Evolutionary conservation across 2,329 filamentous ascomycete species (phyloP).

Genomic region (Aspergillus vadensis): DNA sequence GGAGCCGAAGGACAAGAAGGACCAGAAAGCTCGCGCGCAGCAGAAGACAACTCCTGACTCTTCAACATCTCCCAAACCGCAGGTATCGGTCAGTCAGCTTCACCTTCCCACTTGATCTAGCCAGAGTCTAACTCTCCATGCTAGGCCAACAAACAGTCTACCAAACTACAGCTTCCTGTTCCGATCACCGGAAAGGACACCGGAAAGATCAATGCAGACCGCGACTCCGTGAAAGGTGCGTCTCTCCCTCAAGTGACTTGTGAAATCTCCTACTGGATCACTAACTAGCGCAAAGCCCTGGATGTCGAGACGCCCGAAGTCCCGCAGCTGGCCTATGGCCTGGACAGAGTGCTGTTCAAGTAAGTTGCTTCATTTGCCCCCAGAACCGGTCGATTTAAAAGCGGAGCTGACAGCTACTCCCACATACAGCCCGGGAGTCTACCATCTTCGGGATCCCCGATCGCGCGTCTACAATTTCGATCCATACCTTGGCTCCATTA

Average conservation of each 20-base stretch:
- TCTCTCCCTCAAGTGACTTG: background rate
- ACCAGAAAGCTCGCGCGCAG: background rate
- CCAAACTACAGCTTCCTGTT: background rate
- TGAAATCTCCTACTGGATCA: background rate
- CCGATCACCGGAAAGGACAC: background rate
- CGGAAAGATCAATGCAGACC: background rate
- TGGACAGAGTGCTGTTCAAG: constrained; percentile 94
- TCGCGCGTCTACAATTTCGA: constrained; percentile 95
- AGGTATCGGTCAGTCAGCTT: background rate
- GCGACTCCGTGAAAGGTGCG: constrained; percentile 16
- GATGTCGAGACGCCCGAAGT: constrained; percentile 54
- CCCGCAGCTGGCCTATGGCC: constrained; percentile 69
- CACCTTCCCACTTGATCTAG: background rate
- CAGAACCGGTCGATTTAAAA: background rate
- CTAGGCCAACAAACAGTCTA: background rate
- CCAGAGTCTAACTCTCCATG: background rate
- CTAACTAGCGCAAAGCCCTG: constrained; percentile 32
- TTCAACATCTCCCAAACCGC: too few species aligned
- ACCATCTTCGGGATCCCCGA: constrained; percentile 83
- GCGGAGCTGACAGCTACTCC: background rate
- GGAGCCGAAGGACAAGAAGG: background rate
- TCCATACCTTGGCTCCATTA: constrained; percentile 87
- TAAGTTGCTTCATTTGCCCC: constrained; percentile 33
- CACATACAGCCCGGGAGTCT: constrained; percentile 68
- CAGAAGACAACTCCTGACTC: background rate